Conservation (phyloP, 768 basidiomycete genomes). For the Auriscalpium microsporum region DNA sequence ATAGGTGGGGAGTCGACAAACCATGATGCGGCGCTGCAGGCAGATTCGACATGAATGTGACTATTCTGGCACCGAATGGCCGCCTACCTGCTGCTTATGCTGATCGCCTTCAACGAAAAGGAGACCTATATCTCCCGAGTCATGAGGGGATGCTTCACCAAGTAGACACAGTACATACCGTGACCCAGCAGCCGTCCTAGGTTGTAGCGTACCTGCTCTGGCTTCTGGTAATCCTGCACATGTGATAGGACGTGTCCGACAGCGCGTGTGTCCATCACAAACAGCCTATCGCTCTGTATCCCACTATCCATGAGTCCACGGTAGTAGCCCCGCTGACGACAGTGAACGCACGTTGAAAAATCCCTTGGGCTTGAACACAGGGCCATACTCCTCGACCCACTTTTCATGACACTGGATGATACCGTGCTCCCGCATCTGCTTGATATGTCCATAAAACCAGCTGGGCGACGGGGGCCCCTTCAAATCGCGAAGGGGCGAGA, state of each 20-base stretch:
- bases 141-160: neutral
- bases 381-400: neutral
- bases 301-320: no score
- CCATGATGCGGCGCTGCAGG: conserved; percentile 1
- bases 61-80: neutral
- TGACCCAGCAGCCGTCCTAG: neutral
- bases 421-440: neutral
- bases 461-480: neutral
- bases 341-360: neutral
- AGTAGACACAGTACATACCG: neutral
- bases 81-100: conserved; percentile 3
- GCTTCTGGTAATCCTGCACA: neutral
- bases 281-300: neutral
- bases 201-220: neutral
- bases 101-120: neutral
- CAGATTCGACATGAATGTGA: neutral
- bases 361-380: neutral
- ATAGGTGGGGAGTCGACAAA: neutral
- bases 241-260: neutral
- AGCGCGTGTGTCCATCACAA: neutral
- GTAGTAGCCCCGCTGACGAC: neutral
- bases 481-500: neutral
- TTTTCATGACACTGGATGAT: neutral
- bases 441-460: neutral
- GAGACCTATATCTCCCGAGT: neutral